A percentile compares a stretch with the other conserved stretches of the same genome.
Conservation (phyloP, 495 filamentous ascomycete species). For the Filosporella fistucella region DNA sequence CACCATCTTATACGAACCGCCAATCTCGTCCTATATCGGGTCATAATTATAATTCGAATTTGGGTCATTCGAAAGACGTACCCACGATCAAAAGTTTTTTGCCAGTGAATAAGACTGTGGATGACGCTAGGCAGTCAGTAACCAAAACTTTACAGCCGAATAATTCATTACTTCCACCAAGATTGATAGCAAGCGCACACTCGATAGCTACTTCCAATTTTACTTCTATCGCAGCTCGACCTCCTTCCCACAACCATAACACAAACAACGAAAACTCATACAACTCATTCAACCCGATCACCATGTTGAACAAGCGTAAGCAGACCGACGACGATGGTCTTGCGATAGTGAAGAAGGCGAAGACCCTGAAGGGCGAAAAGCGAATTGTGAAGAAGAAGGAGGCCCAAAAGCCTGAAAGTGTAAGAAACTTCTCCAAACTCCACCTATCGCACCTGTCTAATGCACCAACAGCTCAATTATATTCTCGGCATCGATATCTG, state of each 20-base stretch:
- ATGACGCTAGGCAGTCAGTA: not conserved
- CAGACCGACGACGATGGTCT: not conserved
- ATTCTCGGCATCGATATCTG: constrained; percentile 13
- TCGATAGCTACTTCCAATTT: not conserved
- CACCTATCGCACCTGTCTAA: not conserved
- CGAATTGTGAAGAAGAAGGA: constrained; percentile 6
- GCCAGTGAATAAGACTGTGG: constrained; percentile 13
- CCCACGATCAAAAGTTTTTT: constrained; percentile 16
- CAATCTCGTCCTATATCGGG: no score
- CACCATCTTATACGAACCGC: no score
- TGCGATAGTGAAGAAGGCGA: constrained; percentile 5
- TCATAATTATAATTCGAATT: no score
- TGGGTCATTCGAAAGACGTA: constrained; percentile 4
- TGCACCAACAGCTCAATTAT: constrained; percentile 7
- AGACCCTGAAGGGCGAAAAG: constrained; percentile 2
- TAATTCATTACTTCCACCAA: no score
- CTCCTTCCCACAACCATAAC: not conserved
- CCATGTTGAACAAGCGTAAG: constrained; percentile 14
- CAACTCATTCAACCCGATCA: not conserved
- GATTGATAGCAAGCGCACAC: no score
- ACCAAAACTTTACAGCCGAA: no score
- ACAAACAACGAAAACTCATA: not conserved
- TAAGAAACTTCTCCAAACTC: not conserved
- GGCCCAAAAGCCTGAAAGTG: constrained; percentile 9
- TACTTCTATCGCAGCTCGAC: not conserved